Evolutionary conservation across 2,329 filamentous ascomycete species (phyloP).

Genomic region (Colletotrichum sp.): DNA sequence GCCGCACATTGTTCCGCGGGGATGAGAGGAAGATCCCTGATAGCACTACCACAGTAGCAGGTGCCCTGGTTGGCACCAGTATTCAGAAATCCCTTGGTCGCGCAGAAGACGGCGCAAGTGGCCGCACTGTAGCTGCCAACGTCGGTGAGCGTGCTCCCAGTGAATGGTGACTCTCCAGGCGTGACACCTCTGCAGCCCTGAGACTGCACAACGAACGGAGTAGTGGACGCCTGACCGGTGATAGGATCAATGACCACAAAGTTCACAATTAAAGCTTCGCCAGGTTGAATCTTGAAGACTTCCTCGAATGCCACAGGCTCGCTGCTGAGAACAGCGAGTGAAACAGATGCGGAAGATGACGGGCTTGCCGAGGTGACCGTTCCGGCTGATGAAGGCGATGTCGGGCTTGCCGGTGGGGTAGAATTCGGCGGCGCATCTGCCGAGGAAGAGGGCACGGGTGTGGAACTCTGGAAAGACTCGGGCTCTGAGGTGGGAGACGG

Average conservation of each 20-base stretch:
- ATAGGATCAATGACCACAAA: not conserved
- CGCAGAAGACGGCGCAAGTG: not conserved
- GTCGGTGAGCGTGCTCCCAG: not conserved
- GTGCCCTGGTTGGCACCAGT: not conserved
- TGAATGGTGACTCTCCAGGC: not conserved
- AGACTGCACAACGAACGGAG: not conserved
- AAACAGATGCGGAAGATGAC: not conserved
- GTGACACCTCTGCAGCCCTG: not conserved
- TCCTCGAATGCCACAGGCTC: not conserved
- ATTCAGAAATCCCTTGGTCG: not conserved
- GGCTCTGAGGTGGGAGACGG: not conserved
- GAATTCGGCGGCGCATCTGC: not conserved
- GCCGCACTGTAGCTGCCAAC: not conserved
- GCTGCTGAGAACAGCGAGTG: not conserved
- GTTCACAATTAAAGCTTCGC: not conserved
- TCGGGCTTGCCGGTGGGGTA: not conserved
- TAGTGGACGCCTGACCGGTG: not conserved
- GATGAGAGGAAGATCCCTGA: not conserved
- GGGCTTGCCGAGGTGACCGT: not conserved
- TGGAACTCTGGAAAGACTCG: not conserved
- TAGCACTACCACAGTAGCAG: not conserved
- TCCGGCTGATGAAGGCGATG: not conserved
- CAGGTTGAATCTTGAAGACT: not conserved
- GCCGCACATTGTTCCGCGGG: not conserved
- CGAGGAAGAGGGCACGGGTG: not conserved